Conservation (phyloP, 345 rosid genomes). For the Syzygium oleosum region DNA sequence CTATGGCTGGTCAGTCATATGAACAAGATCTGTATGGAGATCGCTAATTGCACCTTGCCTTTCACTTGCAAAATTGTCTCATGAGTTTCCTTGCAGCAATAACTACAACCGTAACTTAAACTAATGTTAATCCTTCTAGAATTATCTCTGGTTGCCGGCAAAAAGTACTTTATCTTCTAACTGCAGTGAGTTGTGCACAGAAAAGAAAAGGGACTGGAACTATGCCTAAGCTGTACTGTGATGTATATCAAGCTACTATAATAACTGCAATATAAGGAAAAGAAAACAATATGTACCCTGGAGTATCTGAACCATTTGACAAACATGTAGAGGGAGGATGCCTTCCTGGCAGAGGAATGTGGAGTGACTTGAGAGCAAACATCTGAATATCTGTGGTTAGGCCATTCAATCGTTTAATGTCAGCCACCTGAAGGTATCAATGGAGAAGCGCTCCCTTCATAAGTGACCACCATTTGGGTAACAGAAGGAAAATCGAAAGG, state of each 20-base stretch:
- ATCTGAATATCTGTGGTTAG: slow-evolving; percentile 82
- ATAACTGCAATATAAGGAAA: neutral
- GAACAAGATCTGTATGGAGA: neutral
- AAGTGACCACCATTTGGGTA: neutral
- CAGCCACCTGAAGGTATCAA: slow-evolving; percentile 51
- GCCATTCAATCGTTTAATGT: slow-evolving; percentile 73
- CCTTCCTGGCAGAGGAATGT: slow-evolving; percentile 81
- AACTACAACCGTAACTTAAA: neutral
- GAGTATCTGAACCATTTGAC: slow-evolving; percentile 24
- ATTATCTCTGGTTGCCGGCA: neutral
- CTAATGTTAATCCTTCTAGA: neutral
- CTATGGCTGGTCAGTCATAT: neutral
- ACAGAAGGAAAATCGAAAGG: neutral
- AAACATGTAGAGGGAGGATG: slow-evolving; percentile 70
- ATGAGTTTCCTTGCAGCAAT: neutral
- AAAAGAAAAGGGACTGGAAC: neutral
- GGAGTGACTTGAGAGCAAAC: slow-evolving; percentile 73
- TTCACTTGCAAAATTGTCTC: neutral
- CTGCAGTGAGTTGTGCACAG: neutral
- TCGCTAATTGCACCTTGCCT: neutral
- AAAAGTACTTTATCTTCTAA: neutral
- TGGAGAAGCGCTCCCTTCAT: neutral
- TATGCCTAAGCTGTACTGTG: neutral
- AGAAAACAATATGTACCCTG: slow-evolving; percentile 25
- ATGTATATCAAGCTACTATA: neutral